Conservation (phyloP, 352 stramenopile genomes). For the Phytophthora cryptogea region DNA sequence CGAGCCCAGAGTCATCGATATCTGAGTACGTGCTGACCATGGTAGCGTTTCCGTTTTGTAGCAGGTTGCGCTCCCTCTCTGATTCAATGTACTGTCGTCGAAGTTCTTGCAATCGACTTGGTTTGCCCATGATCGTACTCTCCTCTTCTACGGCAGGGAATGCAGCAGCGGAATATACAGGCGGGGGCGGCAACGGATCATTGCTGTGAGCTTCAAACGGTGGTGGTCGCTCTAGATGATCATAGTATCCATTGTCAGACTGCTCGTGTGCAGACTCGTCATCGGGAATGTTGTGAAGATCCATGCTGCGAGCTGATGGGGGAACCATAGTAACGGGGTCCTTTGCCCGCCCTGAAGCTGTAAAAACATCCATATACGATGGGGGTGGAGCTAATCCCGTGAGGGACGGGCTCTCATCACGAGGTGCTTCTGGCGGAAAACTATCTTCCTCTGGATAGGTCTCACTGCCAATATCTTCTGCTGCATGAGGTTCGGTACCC, state of each 20-base stretch:
- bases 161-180: constrained; percentile 18
- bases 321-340: constrained; percentile 18
- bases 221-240: constrained; percentile 27
- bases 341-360: constrained; percentile 42
- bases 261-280: constrained; percentile 18
- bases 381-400: constrained; percentile 46
- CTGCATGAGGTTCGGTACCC: constrained; percentile 4
- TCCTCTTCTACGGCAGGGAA: constrained; percentile 19
- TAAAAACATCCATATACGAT: constrained; percentile 61
- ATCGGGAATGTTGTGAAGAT: constrained; percentile 32
- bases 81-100: constrained; percentile 74
- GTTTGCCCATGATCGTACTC: constrained; percentile 25
- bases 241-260: constrained; percentile 21
- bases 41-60: constrained; percentile 31
- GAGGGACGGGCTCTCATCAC: constrained; percentile 32
- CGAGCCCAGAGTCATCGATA: constrained; percentile 68
- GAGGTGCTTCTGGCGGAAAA: constrained; percentile 25
- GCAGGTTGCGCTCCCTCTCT: constrained; percentile 61
- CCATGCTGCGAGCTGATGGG: constrained; percentile 25
- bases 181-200: constrained; percentile 20
- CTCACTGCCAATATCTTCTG: constrained; percentile 6
- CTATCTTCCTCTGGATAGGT: constrained; percentile 40
- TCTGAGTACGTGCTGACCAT: constrained; percentile 70
- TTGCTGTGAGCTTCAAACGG: constrained; percentile 35
- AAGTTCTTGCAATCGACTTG: constrained; percentile 54